Evolutionary conservation across 116 monocot genomes (phyloP), one percentile per base, ranked within the genome.

Genomic region (Phalaenopsis hybrid): DNA sequence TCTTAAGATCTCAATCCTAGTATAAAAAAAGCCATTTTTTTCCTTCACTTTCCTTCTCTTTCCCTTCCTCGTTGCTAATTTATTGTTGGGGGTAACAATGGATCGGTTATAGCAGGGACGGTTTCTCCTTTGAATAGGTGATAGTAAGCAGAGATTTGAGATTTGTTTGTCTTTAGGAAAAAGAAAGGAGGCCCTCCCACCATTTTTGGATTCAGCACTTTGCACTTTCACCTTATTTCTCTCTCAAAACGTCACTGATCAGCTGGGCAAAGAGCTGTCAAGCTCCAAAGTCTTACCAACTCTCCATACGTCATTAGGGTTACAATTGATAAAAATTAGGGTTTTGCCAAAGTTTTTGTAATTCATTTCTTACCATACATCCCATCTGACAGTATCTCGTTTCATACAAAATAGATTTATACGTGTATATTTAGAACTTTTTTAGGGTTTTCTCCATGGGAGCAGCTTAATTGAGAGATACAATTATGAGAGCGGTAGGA

Each of bases 41-140:
- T 81, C 16, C 55, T 15, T 55, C 17, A 16, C 55, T 70, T 81
- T 58, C 73, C 43, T 75, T 68, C 73, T 75, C 70, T 48, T 75
- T 61, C 61, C 59, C 23, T 44, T n/a, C 51, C 75, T 65, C 74
- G 25, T 31, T 65, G 80, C 70, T 17, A 67, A 67, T 25, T 67
- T 67, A 28, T 50, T 13, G 13, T 55, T 55, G 4, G 16, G 16
- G 16, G 55, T 0, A 55, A 55, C 16, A 3, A 17, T 55, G 55
- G 44, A 69, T 70, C 80, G 49, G 50, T 43, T 79, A 61, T 58
- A 51, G 50, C 73, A 50, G 28, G 28, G 28, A 67, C 21, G 8
- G 67, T 67, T 67, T 21, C 67, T 23, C 12, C 25, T 67, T 67
- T 67, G 23, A 28, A 5, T 11, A 28, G 21, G 21, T 11, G 4